Percentiles rank a stretch among this genome's conserved stretches.
Evolutionary conservation across 2,329 filamentous ascomycete species (phyloP).

Genomic region (Escovopsis weberi): DNA sequence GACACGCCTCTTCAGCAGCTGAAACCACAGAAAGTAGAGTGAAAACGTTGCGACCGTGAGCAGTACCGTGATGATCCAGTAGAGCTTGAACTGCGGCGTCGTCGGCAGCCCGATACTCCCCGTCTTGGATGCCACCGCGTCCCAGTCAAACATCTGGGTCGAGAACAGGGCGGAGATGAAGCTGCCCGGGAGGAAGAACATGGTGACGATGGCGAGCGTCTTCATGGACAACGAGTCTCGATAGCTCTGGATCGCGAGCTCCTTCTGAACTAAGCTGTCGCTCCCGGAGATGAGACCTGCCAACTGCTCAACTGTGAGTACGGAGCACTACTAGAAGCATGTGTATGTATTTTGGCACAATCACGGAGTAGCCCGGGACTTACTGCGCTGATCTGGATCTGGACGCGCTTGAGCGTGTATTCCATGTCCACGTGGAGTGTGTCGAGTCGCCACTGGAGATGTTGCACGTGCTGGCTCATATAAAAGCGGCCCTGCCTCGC

Average conservation of each 20-base stretch:
- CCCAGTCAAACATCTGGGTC: constrained; percentile 21
- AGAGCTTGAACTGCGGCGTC: constrained; percentile 23
- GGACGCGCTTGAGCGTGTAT: constrained; percentile 21
- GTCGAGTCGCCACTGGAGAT: constrained; percentile 18
- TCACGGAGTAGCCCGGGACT: constrained; percentile 4
- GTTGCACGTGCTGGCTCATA: constrained; percentile 13
- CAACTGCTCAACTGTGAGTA: constrained; percentile 13
- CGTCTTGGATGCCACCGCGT: constrained; percentile 8
- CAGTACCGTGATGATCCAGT: constrained; percentile 26
- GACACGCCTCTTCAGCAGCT: constrained; percentile 12
- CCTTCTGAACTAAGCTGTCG: constrained; percentile 18
- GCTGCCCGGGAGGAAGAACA: constrained; percentile 28
- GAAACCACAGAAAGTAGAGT: constrained; percentile 20
- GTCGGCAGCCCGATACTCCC: constrained; percentile 15
- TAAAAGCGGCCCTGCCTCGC: constrained; percentile 2
- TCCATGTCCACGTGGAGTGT: constrained; percentile 23
- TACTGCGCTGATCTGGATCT: constrained; percentile 26
- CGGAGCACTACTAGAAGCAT: background rate
- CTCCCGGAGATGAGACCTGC: constrained; percentile 24
- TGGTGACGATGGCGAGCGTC: constrained; percentile 27
- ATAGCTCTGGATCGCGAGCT: constrained; percentile 21
- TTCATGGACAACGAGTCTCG: constrained; percentile 30
- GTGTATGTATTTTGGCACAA: too few relatives aligned
- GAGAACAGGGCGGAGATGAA: constrained; percentile 29
- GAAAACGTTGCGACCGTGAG: constrained; percentile 21